phyloP scores from a whole-genome alignment of 371 early-diverging fungal genomes.

The Caulochytrium protostelioides region DNA sequence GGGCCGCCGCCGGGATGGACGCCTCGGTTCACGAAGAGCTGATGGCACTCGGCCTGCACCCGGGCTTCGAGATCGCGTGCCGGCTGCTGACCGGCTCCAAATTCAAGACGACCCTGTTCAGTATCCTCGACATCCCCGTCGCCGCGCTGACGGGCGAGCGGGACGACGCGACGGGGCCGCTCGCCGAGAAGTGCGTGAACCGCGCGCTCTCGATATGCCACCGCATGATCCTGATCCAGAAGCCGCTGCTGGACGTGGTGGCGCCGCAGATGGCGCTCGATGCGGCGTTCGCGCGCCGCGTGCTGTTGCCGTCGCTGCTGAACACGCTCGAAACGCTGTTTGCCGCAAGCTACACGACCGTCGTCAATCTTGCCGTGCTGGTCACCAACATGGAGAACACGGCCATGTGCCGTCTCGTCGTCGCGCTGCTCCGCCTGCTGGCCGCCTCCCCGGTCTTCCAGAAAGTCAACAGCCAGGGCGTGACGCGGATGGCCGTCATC shows the following conservation, averaged over 20 bases:
- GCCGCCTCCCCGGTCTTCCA: too few species aligned
- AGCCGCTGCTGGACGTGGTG: slow-evolving; percentile 40
- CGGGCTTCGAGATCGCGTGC: slow-evolving; percentile 61
- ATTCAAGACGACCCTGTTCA: slow-evolving; percentile 40
- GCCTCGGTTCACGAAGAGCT: slow-evolving; percentile 1
- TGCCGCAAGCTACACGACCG: too few species aligned
- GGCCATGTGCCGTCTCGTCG: too few species aligned
- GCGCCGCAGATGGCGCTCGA: slow-evolving; percentile 17
- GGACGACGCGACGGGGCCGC: slow-evolving; percentile 4
- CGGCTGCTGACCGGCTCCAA: slow-evolving; percentile 55
- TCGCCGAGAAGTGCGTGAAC: slow-evolving; percentile 17
- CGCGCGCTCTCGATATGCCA: slow-evolving; percentile 40
- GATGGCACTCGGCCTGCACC: slow-evolving; percentile 28
- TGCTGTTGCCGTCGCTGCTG: slow-evolving; percentile 2
- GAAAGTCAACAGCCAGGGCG: too few species aligned
- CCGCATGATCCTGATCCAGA: slow-evolving; percentile 39
- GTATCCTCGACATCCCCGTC: slow-evolving; percentile 36
- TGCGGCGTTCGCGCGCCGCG: not conserved
- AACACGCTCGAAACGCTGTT: too few species aligned
- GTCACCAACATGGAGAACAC: too few species aligned
- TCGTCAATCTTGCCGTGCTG: too few species aligned
- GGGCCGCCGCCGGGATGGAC: too few species aligned
- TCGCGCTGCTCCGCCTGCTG: too few species aligned
- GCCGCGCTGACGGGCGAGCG: slow-evolving; percentile 23
- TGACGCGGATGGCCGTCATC: too few species aligned